A percentile compares a stretch with the other conserved stretches of the same genome.
phyloP scores from a whole-genome alignment of 2,329 filamentous ascomycete genomes.

The Helicocarpus griseus region DNA sequence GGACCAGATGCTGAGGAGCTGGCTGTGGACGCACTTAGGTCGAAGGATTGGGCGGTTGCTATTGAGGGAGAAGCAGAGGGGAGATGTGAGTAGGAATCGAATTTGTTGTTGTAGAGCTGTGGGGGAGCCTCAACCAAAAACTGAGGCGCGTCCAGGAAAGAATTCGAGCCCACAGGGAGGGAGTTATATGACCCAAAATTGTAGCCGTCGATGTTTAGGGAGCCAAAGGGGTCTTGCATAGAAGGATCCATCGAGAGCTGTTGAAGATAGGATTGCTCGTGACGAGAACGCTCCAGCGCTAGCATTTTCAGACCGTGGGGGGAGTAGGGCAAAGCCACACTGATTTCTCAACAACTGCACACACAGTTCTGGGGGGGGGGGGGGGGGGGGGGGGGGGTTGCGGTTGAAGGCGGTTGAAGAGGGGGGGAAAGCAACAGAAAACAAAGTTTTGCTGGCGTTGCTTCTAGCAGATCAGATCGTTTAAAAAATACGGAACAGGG shows the following conservation, averaged over 20 bases:
- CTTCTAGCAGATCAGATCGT: neutral
- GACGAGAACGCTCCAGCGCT: constrained; percentile 10
- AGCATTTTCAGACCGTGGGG: constrained; percentile 10
- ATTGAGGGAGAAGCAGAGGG: constrained; percentile 26
- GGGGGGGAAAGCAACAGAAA: neutral
- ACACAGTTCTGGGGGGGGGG: neutral
- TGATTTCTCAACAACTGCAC: neutral
- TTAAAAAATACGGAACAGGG: neutral
- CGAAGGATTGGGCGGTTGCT: constrained; percentile 21
- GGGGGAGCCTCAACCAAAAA: constrained; percentile 4
- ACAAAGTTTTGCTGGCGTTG: constrained; percentile 1
- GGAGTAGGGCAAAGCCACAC: neutral
- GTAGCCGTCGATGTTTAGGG: constrained; percentile 5
- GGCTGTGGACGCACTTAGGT: constrained; percentile 42
- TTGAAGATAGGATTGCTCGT: constrained; percentile 11
- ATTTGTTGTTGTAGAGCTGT: constrained; percentile 4
- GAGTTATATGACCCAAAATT: constrained; percentile 9
- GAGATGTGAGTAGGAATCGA: constrained; percentile 7
- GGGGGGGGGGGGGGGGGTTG: too few species aligned
- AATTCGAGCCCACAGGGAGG: constrained; percentile 7
- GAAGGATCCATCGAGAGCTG: constrained; percentile 12
- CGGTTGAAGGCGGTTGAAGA: neutral
- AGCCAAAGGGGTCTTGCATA: constrained; percentile 6
- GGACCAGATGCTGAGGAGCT: constrained; percentile 52
- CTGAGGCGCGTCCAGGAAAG: constrained; percentile 7